phyloP scores from a whole-genome alignment of 352 stramenopile genomes.

The Phytophthora pisi region DNA sequence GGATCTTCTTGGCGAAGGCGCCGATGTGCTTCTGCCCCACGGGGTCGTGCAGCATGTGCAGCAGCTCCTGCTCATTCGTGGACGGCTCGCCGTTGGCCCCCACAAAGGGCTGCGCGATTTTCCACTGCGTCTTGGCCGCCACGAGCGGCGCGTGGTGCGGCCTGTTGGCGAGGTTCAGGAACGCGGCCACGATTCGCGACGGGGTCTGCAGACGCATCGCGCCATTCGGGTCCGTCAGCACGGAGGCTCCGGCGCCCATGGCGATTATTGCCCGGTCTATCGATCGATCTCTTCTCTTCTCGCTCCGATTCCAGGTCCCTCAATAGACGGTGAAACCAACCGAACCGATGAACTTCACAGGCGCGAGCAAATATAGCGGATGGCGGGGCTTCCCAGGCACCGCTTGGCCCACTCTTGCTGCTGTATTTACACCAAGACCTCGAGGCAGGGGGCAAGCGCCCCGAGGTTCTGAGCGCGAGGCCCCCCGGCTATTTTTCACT shows the following conservation, averaged over 20 bases:
- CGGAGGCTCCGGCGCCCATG: slow-evolving; percentile 53
- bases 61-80: slow-evolving; percentile 73
- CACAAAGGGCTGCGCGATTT: slow-evolving; percentile 61
- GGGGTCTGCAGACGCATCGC: slow-evolving; percentile 46
- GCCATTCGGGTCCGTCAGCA: slow-evolving; percentile 28
- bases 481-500: neutral
- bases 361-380: slow-evolving; percentile 21
- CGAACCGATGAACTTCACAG: neutral
- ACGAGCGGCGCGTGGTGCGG: slow-evolving; percentile 72
- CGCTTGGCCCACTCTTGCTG: neutral
- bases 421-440: slow-evolving; percentile 5
- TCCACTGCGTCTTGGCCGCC: slow-evolving; percentile 82
- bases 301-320: slow-evolving; percentile 3
- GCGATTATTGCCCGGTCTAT: neutral
- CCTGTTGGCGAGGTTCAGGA: slow-evolving; percentile 63
- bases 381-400: neutral
- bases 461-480: slow-evolving; percentile 3
- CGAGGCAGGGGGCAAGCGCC: neutral
- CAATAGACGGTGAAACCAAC: slow-evolving; percentile 31
- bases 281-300: slow-evolving; percentile 1
- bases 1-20: slow-evolving; percentile 81
- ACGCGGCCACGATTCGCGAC: slow-evolving; percentile 53
- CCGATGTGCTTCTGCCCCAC: slow-evolving; percentile 86
- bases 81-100: slow-evolving; percentile 50
- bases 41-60: slow-evolving; percentile 73